Conservation (phyloP, 1,284 basidiomycete genomes). For the Prillingera fragicola region DNA sequence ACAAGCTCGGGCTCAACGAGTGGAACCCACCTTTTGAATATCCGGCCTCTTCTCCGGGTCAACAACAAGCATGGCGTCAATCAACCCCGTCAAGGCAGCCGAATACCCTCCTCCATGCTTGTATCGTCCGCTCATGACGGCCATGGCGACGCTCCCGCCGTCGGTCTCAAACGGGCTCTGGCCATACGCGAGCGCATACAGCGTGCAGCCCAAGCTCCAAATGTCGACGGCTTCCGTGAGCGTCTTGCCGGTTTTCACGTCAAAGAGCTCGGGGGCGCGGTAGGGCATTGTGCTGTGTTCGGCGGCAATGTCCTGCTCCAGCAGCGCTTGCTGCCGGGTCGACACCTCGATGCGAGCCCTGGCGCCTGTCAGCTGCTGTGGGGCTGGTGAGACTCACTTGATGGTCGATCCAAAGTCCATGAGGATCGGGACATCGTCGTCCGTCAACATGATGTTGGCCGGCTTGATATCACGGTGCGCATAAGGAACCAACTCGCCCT, state of each 20-base stretch:
- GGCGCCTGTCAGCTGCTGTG: background rate
- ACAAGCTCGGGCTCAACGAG: background rate
- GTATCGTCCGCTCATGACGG: constrained; percentile 83
- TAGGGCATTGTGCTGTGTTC: constrained; percentile 97
- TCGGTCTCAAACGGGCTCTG: constrained; percentile 88
- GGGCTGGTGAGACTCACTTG: constrained; percentile 28
- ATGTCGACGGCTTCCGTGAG: constrained; percentile 95
- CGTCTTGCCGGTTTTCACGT: constrained; percentile 79
- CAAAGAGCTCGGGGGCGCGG: constrained; percentile 88
- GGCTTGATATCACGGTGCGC: constrained; percentile 97
- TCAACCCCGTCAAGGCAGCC: constrained; percentile 68
- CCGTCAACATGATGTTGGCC: constrained; percentile 92
- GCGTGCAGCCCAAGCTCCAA: constrained; percentile 86
- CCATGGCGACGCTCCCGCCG: constrained; percentile 91
- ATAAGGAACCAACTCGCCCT: constrained; percentile 66
- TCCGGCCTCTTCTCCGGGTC: constrained; percentile 74
- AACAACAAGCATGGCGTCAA: constrained; percentile 74
- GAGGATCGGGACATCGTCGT: constrained; percentile 83
- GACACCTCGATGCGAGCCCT: constrained; percentile 50
- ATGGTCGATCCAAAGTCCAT: constrained; percentile 93
- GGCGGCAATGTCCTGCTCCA: constrained; percentile 84
- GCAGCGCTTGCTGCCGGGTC: constrained; percentile 74
- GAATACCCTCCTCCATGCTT: constrained; percentile 67
- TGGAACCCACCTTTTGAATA: constrained; percentile 63
- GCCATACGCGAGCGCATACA: constrained; percentile 85